phyloP scores from a whole-genome alignment of 179 eudicot genomes.

The Silene vulgaris region DNA sequence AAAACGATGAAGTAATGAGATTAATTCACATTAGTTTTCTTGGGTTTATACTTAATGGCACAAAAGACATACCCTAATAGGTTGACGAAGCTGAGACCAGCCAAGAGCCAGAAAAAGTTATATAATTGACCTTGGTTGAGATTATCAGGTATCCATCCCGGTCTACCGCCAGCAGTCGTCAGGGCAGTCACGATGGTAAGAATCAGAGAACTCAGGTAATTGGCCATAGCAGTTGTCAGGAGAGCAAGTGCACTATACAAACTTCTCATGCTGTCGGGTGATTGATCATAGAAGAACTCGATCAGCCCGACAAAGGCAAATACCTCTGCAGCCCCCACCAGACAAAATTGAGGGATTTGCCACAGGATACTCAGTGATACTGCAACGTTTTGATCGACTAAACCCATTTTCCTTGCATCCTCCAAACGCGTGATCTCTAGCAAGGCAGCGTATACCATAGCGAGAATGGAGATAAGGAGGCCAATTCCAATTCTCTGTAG shows the following conservation, averaged over 20 bases:
- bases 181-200: constrained; percentile 25
- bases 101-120: constrained; percentile 37
- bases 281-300: constrained; percentile 34
- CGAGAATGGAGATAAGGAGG: constrained; percentile 30
- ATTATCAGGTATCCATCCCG: constrained; percentile 37
- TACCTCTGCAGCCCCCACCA: constrained; percentile 36
- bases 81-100: constrained; percentile 32
- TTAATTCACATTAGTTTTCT: constrained; percentile 13
- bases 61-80: constrained; percentile 25
- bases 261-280: constrained; percentile 40
- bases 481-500: constrained; percentile 35
- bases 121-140: constrained; percentile 31
- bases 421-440: constrained; percentile 28
- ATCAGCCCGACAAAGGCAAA: constrained; percentile 30
- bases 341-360: constrained; percentile 29
- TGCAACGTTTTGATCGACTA: constrained; percentile 13
- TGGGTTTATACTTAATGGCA: constrained; percentile 29
- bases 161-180: constrained; percentile 29
- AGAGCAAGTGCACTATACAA: constrained; percentile 32
- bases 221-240: constrained; percentile 25
- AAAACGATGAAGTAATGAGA: not conserved
- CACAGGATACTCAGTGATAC: constrained; percentile 29
- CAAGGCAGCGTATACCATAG: constrained; percentile 31
- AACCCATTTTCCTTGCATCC: constrained; percentile 20
- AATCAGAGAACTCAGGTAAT: constrained; percentile 33